Evolutionary conservation across 371 early-diverging fungal genomes (phyloP).

Genomic region (Lichtheimia ramosa): DNA sequence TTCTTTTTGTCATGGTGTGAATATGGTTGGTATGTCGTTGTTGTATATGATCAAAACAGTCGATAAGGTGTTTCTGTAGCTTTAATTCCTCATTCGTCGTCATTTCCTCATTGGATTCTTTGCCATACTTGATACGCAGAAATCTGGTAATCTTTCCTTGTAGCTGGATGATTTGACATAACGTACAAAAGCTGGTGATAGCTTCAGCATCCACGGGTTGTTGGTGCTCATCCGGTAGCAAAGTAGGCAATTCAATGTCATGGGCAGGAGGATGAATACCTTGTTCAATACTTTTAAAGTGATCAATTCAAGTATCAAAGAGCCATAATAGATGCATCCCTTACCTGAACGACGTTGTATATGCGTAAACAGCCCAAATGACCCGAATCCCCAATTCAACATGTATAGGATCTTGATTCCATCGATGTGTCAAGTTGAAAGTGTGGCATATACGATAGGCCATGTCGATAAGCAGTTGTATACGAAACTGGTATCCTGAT

Average conservation of each 20-base stretch:
- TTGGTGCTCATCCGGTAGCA: slow-evolving; percentile 16
- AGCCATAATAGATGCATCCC: neutral
- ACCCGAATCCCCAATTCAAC: slow-evolving; percentile 4
- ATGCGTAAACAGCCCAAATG: slow-evolving; percentile 18
- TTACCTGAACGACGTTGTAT: neutral
- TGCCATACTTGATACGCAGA: slow-evolving; percentile 1
- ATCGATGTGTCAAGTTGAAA: slow-evolving; percentile 19
- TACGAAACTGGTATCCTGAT: slow-evolving; percentile 38
- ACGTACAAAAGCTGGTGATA: neutral
- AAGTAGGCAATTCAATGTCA: neutral
- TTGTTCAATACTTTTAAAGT: neutral
- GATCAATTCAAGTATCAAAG: neutral
- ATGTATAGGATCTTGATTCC: neutral
- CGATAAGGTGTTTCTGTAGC: neutral
- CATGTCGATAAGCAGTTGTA: slow-evolving; percentile 28
- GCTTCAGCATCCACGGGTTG: slow-evolving; percentile 6
- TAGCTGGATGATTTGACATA: neutral
- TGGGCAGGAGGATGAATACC: neutral
- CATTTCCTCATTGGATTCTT: neutral
- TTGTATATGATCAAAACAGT: neutral
- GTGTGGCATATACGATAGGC: slow-evolving; percentile 30
- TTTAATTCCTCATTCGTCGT: neutral
- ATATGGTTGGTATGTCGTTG: neutral
- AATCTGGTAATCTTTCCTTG: slow-evolving; percentile 6
- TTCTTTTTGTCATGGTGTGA: neutral